Evolutionary conservation across 1,139 yeast species (phyloP), one percentile per base, ranked within the genome.

Genomic region (Protomyces lactucae-debilis): DNA sequence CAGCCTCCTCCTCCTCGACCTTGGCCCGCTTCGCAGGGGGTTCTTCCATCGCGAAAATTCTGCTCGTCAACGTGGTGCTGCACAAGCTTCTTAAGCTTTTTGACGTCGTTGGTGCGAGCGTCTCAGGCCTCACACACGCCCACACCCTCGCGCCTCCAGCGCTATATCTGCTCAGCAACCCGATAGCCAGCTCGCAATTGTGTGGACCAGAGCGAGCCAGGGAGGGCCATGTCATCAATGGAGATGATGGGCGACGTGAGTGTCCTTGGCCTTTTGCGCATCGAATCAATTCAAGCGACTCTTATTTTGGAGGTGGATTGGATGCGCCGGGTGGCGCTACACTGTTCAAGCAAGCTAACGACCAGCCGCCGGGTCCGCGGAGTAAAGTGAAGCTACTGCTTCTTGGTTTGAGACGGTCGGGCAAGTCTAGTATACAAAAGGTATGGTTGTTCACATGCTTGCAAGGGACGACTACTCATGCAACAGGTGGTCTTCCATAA

Each of bases 401-500:
- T 16, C 63, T 64, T 40, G 66, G 66, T 10, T 57, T 64, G 39
- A 52, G 66, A 25, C 60, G 68, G 25, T 60, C 69, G 35, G 68
- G 68, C 18, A 66, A 66, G 55, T 66, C 68, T 12, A 61, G 66
- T 21, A 66, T 66, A 25, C 67, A 61, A 35, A 64, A 60, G 55
- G 66, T 60, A 53, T 4, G 35, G 43, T 14, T 40, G 35, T 28
- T 2, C 51, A 18, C 32, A 28, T 28, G 32, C 32, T 28, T 28
- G 32, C 32, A 28, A 28, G 32, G 32, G 32, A 28, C 8, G 8
- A 3, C 6, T 28, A 28, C 32, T 28, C 8, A 28, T 28, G 32
- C 32, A 28, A 6, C 18, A 92, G 74, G 98, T 93, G 28, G 96
- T 93, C 1, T 93, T 93, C 76, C 96, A 93, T 73, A 88, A 90